phyloP scores from a whole-genome alignment of 495 filamentous ascomycete species.

The Hyphodiscus hymeniophilus region DNA sequence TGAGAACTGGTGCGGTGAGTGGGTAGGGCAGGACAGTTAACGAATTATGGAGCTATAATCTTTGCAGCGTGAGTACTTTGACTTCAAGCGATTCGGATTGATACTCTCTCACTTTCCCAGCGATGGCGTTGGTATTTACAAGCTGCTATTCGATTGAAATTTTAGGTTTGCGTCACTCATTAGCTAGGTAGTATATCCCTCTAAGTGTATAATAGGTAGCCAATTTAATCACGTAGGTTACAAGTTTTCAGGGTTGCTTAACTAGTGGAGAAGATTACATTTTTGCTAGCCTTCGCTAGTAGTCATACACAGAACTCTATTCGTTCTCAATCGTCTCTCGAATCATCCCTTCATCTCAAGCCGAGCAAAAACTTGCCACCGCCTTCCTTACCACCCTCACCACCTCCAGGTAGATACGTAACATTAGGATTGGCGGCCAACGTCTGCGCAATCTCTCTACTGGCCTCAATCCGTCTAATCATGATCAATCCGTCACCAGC shows the following conservation, averaged over 20 bases:
- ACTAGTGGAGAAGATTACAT: constrained; percentile 14
- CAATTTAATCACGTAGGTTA: too few species aligned
- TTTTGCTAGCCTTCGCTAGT: constrained; percentile 1
- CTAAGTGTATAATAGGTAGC: too few species aligned
- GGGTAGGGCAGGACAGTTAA: neutral
- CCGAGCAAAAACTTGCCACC: constrained; percentile 49
- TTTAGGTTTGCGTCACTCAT: neutral
- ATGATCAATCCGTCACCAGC: constrained; percentile 85
- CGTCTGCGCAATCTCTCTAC: constrained; percentile 90
- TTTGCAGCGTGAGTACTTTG: neutral
- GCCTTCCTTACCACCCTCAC: constrained; percentile 48
- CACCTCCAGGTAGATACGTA: constrained; percentile 80
- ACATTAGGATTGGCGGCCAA: constrained; percentile 89
- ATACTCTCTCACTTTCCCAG: neutral
- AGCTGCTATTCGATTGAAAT: neutral
- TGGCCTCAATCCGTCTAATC: constrained; percentile 95
- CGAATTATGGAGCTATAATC: neutral
- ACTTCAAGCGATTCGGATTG: neutral
- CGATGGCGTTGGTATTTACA: neutral
- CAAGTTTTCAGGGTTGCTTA: neutral
- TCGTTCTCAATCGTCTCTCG: neutral
- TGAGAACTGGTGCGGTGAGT: neutral
- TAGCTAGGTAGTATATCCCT: too few species aligned
- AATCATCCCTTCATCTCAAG: constrained; percentile 27
- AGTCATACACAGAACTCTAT: constrained; percentile 9